Conservation (phyloP, 2,329 filamentous ascomycete species). For the Hymenotorrendiella dingleyae region DNA sequence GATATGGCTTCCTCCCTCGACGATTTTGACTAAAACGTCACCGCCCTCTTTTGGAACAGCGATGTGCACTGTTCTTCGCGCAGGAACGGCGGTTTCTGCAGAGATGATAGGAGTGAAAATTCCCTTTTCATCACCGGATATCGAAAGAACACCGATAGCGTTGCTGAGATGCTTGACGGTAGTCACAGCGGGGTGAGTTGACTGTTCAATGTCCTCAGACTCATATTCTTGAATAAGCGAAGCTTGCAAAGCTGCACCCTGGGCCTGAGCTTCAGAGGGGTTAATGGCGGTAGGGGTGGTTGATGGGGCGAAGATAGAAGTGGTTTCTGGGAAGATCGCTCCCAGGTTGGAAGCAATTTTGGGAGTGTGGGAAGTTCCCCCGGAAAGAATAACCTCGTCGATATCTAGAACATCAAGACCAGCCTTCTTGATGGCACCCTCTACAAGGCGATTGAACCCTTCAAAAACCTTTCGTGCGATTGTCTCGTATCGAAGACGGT, state of each 20-base stretch:
- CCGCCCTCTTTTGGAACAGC: conserved; percentile 72
- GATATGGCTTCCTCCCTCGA: conserved; percentile 85
- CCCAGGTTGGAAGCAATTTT: conserved; percentile 80
- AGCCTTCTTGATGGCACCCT: conserved; percentile 85
- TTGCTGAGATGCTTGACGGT: conserved; percentile 86
- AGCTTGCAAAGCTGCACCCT: conserved; percentile 92
- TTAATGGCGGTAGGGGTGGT: conserved; percentile 77
- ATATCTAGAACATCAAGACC: conserved; percentile 87
- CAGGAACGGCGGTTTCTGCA: conserved; percentile 83
- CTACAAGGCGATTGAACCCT: conserved; percentile 79
- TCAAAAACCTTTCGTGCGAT: conserved; percentile 80
- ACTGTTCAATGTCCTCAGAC: conserved; percentile 87
- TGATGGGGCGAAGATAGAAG: conserved; percentile 74
- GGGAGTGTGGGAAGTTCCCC: conserved; percentile 88
- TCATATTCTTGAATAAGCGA: conserved; percentile 94
- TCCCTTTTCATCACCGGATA: conserved; percentile 54
- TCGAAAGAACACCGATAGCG: conserved; percentile 78
- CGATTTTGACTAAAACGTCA: conserved; percentile 81
- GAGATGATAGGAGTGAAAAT: conserved; percentile 76
- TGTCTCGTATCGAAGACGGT: conserved; percentile 88
- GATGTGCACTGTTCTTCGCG: conserved; percentile 77
- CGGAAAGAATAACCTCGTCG: conserved; percentile 88
- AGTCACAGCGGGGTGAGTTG: conserved; percentile 89
- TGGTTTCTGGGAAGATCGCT: conserved; percentile 74
- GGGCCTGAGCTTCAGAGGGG: conserved; percentile 82